phyloP scores from a whole-genome alignment of 305 asterid species.

The Solanum hybrid region DNA sequence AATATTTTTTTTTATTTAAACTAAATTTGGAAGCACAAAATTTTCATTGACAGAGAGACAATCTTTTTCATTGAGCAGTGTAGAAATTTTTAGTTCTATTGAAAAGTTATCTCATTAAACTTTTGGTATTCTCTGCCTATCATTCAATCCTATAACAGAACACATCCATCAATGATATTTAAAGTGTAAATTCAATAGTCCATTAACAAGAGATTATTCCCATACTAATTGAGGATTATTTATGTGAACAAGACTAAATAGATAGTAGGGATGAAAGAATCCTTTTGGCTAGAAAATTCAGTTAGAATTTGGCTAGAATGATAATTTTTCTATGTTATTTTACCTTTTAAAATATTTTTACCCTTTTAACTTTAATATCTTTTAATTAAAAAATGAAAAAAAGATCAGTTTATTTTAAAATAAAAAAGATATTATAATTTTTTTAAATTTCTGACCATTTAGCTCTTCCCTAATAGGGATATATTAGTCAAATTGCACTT shows the following conservation, averaged over 20 bases:
- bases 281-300: too few relatives aligned
- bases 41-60: neutral
- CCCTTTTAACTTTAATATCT: too few relatives aligned
- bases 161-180: neutral
- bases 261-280: too few relatives aligned
- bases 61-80: neutral
- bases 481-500: neutral
- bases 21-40: neutral
- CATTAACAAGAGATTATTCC: neutral
- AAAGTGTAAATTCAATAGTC: neutral
- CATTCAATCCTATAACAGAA: neutral
- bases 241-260: neutral
- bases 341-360: too few relatives aligned
- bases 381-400: too few relatives aligned
- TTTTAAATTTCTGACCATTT: too few relatives aligned
- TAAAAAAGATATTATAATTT: too few relatives aligned
- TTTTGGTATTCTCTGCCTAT: neutral
- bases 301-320: too few relatives aligned
- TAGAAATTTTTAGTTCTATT: neutral
- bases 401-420: too few relatives aligned
- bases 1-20: neutral
- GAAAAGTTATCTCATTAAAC: neutral
- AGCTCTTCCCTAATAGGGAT: neutral
- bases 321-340: too few relatives aligned
- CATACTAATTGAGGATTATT: neutral